Percentiles rank a stretch among this genome's conserved stretches.
These are phyloP conservation scores for Lodderomyces theae DNA, from an alignment of 1,139 yeast species.

Conservation along the genomic window DNA sequence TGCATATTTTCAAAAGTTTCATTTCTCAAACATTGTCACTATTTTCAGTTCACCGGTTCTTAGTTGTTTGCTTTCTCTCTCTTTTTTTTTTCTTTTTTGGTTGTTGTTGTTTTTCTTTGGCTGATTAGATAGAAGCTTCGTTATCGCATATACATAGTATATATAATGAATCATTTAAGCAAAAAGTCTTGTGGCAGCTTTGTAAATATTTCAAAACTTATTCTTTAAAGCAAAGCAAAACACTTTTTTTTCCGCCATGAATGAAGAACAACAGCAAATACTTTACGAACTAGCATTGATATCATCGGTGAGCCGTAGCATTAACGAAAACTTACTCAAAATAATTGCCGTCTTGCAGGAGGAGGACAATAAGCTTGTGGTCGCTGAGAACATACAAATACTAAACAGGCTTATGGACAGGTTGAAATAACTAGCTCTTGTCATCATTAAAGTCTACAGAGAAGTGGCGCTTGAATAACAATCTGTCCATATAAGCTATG, in stretches of 20 bases:
- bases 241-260: too few relatives aligned
- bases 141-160: not conserved
- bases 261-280: slow-evolving; percentile 22
- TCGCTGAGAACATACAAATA: slow-evolving; percentile 5
- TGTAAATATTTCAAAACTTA: too few relatives aligned
- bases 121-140: not conserved
- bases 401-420: slow-evolving; percentile 10
- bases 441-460: too few relatives aligned
- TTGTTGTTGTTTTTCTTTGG: not conserved
- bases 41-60: not conserved
- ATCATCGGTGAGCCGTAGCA: slow-evolving; percentile 28
- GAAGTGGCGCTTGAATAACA: too few relatives aligned
- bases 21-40: not conserved
- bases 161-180: too few relatives aligned
- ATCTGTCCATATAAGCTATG: too few relatives aligned
- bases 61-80: not conserved
- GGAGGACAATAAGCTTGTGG: slow-evolving; percentile 2
- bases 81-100: not conserved
- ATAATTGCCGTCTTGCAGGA: slow-evolving; percentile 22
- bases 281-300: slow-evolving; percentile 34
- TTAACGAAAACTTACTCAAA: slow-evolving; percentile 27
- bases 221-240: too few relatives aligned
- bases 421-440: too few relatives aligned
- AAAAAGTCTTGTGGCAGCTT: too few relatives aligned
- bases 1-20: not conserved